Evolutionary conservation across 2,329 filamentous ascomycete species (phyloP).

Genomic region (Elsinoe batatas): DNA sequence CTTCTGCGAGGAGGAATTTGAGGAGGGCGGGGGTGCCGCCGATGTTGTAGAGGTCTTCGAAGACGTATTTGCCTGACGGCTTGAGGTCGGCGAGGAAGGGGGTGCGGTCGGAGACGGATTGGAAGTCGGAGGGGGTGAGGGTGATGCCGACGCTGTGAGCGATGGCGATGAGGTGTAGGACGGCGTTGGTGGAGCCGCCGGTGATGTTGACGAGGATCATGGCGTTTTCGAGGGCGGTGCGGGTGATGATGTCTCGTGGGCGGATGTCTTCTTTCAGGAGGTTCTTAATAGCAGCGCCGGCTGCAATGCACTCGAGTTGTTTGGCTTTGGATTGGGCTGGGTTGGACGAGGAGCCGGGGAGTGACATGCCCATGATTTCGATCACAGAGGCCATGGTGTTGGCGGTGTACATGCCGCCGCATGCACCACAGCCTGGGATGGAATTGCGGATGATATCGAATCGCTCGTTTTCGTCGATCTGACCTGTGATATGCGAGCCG

Average conservation of each 20-base stretch:
- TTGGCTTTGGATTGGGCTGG: conserved; percentile 43
- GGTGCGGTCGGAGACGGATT: conserved; percentile 40
- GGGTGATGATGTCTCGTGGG: conserved; percentile 40
- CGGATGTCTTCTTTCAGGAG: conserved; percentile 42
- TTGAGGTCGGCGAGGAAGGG: conserved; percentile 43
- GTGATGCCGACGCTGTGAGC: conserved; percentile 42
- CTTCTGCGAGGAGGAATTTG: conserved; percentile 42
- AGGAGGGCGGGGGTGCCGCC: conserved; percentile 41
- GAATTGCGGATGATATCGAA: conserved; percentile 93
- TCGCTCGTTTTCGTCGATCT: conserved; percentile 82
- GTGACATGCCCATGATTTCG: conserved; percentile 42
- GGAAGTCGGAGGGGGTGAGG: conserved; percentile 43
- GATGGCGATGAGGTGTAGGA: conserved; percentile 43
- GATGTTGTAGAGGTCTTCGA: conserved; percentile 50
- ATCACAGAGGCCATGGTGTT: conserved; percentile 45
- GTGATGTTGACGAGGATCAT: conserved; percentile 43
- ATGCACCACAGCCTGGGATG: conserved; percentile 74
- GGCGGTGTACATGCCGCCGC: conserved; percentile 63
- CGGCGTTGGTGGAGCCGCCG: conserved; percentile 42
- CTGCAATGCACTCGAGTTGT: conserved; percentile 40
- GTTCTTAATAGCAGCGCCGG: conserved; percentile 41
- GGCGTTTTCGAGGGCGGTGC: conserved; percentile 41
- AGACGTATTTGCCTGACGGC: conserved; percentile 44
- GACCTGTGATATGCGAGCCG: conserved; percentile 82
- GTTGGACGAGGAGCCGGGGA: conserved; percentile 43